Conservation (phyloP, 2,329 filamentous ascomycete species). For the Microsporum canis region DNA sequence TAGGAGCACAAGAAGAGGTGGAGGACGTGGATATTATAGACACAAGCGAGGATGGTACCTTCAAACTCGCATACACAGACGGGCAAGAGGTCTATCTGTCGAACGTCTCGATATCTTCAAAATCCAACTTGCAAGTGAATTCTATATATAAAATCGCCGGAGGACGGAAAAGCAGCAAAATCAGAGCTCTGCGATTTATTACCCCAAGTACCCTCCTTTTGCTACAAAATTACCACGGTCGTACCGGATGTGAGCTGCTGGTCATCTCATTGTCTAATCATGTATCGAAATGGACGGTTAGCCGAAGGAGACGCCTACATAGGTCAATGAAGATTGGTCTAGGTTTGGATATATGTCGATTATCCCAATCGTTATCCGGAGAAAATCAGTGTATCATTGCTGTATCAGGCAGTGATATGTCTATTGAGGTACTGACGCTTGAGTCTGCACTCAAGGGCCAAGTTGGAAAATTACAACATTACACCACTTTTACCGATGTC, state of each 20-base stretch:
- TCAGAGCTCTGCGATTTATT: slow-evolving; percentile 47
- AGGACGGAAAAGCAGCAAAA: slow-evolving; percentile 34
- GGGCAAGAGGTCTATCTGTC: slow-evolving; percentile 62
- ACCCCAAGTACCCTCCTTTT: slow-evolving; percentile 43
- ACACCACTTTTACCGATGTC: slow-evolving; percentile 44
- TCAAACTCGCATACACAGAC: slow-evolving; percentile 67
- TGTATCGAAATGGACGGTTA: slow-evolving; percentile 32
- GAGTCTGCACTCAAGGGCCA: slow-evolving; percentile 47
- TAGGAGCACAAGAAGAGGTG: slow-evolving; percentile 42
- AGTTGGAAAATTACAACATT: slow-evolving; percentile 39
- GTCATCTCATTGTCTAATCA: slow-evolving; percentile 31
- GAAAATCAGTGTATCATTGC: slow-evolving; percentile 71
- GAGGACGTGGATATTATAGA: slow-evolving; percentile 36
- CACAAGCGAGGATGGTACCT: slow-evolving; percentile 34
- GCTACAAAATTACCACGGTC: slow-evolving; percentile 45
- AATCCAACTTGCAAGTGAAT: slow-evolving; percentile 29
- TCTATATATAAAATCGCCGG: slow-evolving; percentile 9
- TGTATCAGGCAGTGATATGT: slow-evolving; percentile 66
- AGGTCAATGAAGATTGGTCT: slow-evolving; percentile 61
- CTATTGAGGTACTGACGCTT: slow-evolving; percentile 65
- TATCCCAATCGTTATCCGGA: slow-evolving; percentile 48
- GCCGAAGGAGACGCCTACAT: slow-evolving; percentile 50
- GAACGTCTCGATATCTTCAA: slow-evolving; percentile 42
- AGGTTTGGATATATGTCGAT: slow-evolving; percentile 62
- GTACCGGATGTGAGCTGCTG: slow-evolving; percentile 45